phyloP scores from a whole-genome alignment of 192 early-diverging fungal species.

The Dimargaris cristalligena region DNA sequence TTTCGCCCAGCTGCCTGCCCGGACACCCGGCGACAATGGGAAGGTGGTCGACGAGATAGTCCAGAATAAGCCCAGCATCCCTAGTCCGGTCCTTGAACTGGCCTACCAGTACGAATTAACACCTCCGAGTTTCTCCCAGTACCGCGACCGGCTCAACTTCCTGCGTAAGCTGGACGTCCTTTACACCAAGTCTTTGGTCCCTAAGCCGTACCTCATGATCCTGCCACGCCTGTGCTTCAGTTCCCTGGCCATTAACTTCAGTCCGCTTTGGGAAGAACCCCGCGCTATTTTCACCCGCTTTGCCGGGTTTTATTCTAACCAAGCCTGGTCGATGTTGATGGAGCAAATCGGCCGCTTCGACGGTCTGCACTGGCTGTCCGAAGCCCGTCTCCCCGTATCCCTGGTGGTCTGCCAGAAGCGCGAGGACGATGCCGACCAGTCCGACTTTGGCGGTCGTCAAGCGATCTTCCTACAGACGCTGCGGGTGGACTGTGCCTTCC shows the following conservation, averaged over 20 bases:
- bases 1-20: slow-evolving; percentile 45
- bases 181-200: slow-evolving; percentile 37
- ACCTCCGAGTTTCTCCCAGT: slow-evolving; percentile 36
- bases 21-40: slow-evolving; percentile 14
- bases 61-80: slow-evolving; percentile 17
- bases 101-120: slow-evolving; percentile 47
- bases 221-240: slow-evolving; percentile 48
- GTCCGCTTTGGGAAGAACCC: slow-evolving; percentile 66
- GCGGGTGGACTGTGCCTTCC: not conserved
- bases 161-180: slow-evolving; percentile 56
- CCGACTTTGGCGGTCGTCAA: not conserved
- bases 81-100: slow-evolving; percentile 32
- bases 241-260: slow-evolving; percentile 65
- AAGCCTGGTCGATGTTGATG: slow-evolving; percentile 46
- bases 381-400: slow-evolving; percentile 17
- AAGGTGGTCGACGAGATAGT: too few species aligned
- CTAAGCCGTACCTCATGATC: slow-evolving; percentile 49
- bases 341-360: slow-evolving; percentile 35
- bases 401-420: not conserved
- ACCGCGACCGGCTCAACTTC: slow-evolving; percentile 64
- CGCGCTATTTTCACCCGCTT: slow-evolving; percentile 36
- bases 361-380: slow-evolving; percentile 36
- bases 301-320: slow-evolving; percentile 28
- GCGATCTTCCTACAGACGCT: not conserved
- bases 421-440: not conserved